These are phyloP conservation scores for Claviceps monticola DNA, from an alignment of 2,329 filamentous ascomycete genomes.

Conservation along the genomic window DNA sequence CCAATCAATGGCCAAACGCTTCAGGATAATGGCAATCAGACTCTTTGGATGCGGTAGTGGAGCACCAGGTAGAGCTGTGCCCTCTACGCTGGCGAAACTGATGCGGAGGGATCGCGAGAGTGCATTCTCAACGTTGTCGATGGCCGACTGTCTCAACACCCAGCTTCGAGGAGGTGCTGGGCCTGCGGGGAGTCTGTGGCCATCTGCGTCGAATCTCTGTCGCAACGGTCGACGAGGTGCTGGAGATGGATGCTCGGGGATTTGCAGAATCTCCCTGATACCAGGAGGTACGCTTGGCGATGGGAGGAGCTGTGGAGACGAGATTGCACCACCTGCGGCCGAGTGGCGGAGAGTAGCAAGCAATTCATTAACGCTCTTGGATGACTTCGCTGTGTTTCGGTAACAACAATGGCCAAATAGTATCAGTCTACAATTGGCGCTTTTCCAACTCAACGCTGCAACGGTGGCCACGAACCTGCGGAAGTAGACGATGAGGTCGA, in stretches of 20 bases:
- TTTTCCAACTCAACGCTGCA: neutral
- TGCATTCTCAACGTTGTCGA: conserved; percentile 7
- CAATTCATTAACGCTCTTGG: conserved; percentile 42
- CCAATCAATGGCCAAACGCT: conserved; percentile 40
- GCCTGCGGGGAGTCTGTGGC: conserved; percentile 40
- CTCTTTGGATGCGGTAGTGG: conserved; percentile 31
- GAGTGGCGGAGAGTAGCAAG: conserved; percentile 42
- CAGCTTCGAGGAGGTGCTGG: conserved; percentile 47
- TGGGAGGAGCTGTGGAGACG: conserved; percentile 15
- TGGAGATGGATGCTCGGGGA: conserved; percentile 42
- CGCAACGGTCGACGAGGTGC: conserved; percentile 31
- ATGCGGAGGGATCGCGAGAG: conserved; percentile 11
- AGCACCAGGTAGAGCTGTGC: conserved; percentile 28
- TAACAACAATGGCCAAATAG: neutral
- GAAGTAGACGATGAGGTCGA: conserved; percentile 10
- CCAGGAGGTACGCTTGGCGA: conserved; percentile 44
- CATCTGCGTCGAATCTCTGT: conserved; percentile 28
- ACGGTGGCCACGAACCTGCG: neutral
- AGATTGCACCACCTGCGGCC: conserved; percentile 15
- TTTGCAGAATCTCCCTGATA: conserved; percentile 43
- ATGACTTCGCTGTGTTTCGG: conserved; percentile 15
- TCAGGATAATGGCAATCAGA: conserved; percentile 37
- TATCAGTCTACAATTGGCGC: neutral
- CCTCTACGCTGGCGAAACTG: conserved; percentile 8
- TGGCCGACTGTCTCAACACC: conserved; percentile 19